phyloP scores from a whole-genome alignment of 1,284 basidiomycete species.

The Ganoderma leucocontextum region DNA sequence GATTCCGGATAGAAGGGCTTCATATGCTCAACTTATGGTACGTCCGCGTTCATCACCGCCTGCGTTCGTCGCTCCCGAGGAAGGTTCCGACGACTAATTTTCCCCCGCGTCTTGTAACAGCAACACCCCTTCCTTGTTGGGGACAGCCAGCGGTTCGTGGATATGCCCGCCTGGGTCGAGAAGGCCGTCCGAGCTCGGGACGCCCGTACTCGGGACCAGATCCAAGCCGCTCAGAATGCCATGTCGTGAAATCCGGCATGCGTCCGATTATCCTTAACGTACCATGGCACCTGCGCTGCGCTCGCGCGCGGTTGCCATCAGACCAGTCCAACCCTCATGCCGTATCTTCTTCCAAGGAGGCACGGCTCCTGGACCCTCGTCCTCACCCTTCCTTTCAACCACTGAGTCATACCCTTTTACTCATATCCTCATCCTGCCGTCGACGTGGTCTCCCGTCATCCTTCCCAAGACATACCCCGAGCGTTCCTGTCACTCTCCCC shows the following conservation, averaged over 20 bases:
- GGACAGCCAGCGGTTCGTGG: slow-evolving; percentile 67
- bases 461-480: neutral
- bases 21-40: slow-evolving; percentile 85
- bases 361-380: neutral
- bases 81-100: neutral
- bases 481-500: neutral
- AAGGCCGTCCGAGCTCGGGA: slow-evolving; percentile 58
- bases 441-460: neutral
- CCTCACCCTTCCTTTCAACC: neutral
- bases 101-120: slow-evolving; percentile 35
- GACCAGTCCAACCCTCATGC: neutral
- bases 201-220: slow-evolving; percentile 33
- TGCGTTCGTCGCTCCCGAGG: neutral
- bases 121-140: slow-evolving; percentile 77
- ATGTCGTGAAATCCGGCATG: slow-evolving; percentile 15
- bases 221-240: slow-evolving; percentile 24
- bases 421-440: slow-evolving; percentile 3
- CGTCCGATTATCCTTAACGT: slow-evolving; percentile 3
- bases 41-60: slow-evolving; percentile 36
- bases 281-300: slow-evolving; percentile 5
- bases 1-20: slow-evolving; percentile 80
- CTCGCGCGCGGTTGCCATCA: neutral
- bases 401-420: neutral
- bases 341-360: slow-evolving; percentile 4
- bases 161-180: slow-evolving; percentile 87